Evolutionary conservation across 108 stramenopile species (phyloP).

Genomic region (Cylindrotheca closterium): DNA sequence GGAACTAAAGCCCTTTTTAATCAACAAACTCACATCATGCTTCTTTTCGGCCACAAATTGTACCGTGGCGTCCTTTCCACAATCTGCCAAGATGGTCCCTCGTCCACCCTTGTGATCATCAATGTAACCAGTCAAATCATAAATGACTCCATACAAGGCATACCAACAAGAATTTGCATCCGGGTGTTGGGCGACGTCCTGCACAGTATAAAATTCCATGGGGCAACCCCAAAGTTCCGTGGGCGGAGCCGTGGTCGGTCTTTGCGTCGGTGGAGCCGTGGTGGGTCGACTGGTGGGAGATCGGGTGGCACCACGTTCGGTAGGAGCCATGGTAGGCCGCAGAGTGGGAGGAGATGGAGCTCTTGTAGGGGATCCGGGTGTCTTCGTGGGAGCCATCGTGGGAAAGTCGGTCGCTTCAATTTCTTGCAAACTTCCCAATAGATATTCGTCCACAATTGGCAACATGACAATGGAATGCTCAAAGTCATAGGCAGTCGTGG

Average conservation of each 20-base stretch:
- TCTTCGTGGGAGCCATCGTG: background rate
- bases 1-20: no score
- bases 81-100: background rate
- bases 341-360: background rate
- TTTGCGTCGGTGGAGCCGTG: background rate
- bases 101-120: conserved; percentile 14
- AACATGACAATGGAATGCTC: conserved; percentile 1
- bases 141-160: conserved; percentile 14
- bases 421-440: background rate
- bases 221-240: background rate
- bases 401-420: no score
- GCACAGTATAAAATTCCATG: background rate
- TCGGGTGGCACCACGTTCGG: background rate
- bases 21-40: no score
- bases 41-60: no score
- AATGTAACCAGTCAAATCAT: conserved; percentile 19
- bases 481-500: conserved; percentile 16
- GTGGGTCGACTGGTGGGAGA: background rate
- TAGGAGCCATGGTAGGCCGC: background rate
- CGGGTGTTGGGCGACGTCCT: conserved; percentile 55
- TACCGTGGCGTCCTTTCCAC: background rate
- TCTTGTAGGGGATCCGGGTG: background rate
- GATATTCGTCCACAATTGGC: background rate
- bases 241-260: background rate
- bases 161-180: conserved; percentile 25